phyloP scores from a whole-genome alignment of 2,329 filamentous ascomycete genomes.

The Fonsecaea multimorphosa region DNA sequence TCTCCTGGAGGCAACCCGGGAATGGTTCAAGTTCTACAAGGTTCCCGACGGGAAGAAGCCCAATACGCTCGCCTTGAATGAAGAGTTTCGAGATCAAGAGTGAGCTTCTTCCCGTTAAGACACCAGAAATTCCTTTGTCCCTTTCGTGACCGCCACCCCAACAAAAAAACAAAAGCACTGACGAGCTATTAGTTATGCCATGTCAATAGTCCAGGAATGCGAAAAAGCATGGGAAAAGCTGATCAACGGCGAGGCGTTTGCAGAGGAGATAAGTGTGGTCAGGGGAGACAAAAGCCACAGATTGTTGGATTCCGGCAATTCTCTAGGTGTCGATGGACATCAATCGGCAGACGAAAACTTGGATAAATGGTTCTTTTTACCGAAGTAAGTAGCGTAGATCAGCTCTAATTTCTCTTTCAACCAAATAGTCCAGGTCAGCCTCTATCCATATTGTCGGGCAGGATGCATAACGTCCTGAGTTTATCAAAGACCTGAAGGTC shows the following conservation, averaged over 20 bases:
- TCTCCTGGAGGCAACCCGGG: slow-evolving; percentile 94
- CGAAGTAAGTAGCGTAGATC: not conserved
- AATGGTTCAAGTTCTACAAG: slow-evolving; percentile 99
- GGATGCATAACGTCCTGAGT: not conserved
- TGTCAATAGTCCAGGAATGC: slow-evolving; percentile 94
- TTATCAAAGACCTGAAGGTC: not conserved
- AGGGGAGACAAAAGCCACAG: not conserved
- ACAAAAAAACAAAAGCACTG: not conserved
- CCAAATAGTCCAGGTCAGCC: not conserved
- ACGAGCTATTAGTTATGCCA: slow-evolving; percentile 64
- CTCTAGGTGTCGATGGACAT: not conserved
- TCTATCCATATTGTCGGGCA: not conserved
- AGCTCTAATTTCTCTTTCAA: not conserved
- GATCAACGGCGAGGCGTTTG: not conserved
- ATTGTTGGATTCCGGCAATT: not conserved
- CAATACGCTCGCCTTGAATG: slow-evolving; percentile 99
- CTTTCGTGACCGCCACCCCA: too few species aligned
- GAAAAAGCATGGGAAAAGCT: slow-evolving; percentile 64
- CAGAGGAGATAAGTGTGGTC: not conserved
- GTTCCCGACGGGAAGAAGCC: slow-evolving; percentile 99
- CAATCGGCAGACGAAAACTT: not conserved
- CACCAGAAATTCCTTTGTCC: not conserved
- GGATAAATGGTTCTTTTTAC: not conserved
- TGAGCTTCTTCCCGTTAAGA: slow-evolving; percentile 46
- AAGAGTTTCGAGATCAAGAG: slow-evolving; percentile 99